phyloP scores from a whole-genome alignment of 768 basidiomycete species.

The Trametes sanguinea region DNA sequence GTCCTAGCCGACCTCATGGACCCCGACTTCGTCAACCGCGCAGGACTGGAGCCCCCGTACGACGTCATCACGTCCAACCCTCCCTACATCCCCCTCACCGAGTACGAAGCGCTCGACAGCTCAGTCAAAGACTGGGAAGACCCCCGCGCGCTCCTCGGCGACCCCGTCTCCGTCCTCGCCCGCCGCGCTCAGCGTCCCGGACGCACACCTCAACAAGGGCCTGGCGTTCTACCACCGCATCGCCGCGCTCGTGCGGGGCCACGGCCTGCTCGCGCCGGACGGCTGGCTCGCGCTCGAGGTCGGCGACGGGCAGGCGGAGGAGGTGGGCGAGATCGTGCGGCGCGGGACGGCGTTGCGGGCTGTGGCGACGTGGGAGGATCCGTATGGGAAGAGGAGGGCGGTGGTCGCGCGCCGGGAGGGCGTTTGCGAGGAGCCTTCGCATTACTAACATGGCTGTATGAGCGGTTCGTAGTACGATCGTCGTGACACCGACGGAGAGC shows the following conservation, averaged over 20 bases:
- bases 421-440: too few relatives aligned
- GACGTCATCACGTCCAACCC: constrained; percentile 85
- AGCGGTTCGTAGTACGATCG: too few relatives aligned
- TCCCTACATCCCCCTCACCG: constrained; percentile 75
- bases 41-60: constrained; percentile 44
- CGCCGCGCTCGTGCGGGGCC: constrained; percentile 53
- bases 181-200: neutral
- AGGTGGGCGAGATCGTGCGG: constrained; percentile 60
- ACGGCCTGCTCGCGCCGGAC: constrained; percentile 50
- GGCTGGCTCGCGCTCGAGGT: constrained; percentile 79
- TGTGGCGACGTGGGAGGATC: constrained; percentile 77
- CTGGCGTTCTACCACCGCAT: constrained; percentile 77
- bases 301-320: constrained; percentile 68
- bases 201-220: constrained; percentile 42
- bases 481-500: too few relatives aligned
- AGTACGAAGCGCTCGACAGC: constrained; percentile 62
- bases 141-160: constrained; percentile 77
- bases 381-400: constrained; percentile 74
- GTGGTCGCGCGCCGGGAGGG: constrained; percentile 46
- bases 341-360: constrained; percentile 45
- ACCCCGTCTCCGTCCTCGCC: constrained; percentile 30
- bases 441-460: too few relatives aligned
- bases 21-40: constrained; percentile 28
- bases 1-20: constrained; percentile 48
- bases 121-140: constrained; percentile 83